Evolutionary conservation across 73 alveolate species (phyloP).

Genomic region (Tetrahymena borealis): DNA sequence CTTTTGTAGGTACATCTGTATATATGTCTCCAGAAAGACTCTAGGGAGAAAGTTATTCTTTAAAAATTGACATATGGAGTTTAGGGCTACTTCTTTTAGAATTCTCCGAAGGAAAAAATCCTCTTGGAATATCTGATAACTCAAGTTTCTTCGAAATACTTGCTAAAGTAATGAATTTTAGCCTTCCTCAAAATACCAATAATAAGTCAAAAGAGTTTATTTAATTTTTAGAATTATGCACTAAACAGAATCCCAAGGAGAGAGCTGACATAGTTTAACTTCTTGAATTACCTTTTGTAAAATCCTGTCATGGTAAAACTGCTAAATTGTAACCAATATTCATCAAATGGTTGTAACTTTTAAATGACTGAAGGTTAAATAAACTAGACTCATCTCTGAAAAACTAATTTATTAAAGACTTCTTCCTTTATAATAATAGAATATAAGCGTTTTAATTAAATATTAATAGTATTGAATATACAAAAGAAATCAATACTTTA

Average conservation of each 20-base stretch:
- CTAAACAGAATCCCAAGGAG: conserved; percentile 71
- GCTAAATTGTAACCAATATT: neutral
- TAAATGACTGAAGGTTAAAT: neutral
- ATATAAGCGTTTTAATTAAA: neutral
- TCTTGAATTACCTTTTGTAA: conserved; percentile 12
- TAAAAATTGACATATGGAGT: conserved; percentile 91
- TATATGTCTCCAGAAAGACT: conserved; percentile 95
- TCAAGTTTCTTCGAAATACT: conserved; percentile 48
- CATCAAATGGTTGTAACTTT: neutral
- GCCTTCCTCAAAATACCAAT: conserved; percentile 71
- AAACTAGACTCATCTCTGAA: neutral
- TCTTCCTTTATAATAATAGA: neutral
- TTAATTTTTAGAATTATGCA: conserved; percentile 25
- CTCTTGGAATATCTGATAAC: conserved; percentile 56
- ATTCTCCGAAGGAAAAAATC: conserved; percentile 83
- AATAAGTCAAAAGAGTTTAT: conserved; percentile 26
- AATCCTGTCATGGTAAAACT: neutral
- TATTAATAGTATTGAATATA: too few relatives aligned
- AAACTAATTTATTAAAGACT: neutral
- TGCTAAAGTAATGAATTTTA: conserved; percentile 61
- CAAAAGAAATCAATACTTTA: too few relatives aligned
- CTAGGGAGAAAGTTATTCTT: conserved; percentile 85
- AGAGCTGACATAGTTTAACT: conserved; percentile 75
- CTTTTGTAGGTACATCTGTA: conserved; percentile 86
- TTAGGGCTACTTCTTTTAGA: conserved; percentile 84